Evolutionary conservation across 2,329 filamentous ascomycete species (phyloP).

Genomic region (Fusarium sp.): DNA sequence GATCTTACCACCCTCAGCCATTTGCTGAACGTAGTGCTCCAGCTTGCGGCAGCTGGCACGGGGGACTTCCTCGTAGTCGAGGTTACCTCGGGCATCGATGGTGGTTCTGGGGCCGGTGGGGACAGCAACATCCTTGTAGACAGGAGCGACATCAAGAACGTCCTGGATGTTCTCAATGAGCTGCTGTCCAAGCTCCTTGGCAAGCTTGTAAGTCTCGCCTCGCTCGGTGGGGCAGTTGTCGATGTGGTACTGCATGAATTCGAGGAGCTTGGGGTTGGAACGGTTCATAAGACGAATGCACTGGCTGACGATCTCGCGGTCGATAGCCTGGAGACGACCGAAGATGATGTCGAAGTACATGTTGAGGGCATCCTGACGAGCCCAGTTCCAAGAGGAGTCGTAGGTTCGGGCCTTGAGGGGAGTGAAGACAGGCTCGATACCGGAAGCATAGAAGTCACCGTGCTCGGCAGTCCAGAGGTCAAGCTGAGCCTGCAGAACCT

Average conservation of each 20-base stretch:
- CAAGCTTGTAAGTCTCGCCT: conserved; percentile 97
- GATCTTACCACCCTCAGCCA: conserved; percentile 98
- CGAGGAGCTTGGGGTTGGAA: conserved; percentile 92
- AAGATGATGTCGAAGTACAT: conserved; percentile 99
- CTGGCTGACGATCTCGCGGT: conserved; percentile 97
- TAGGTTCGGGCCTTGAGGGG: conserved; percentile 94
- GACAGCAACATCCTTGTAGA: conserved; percentile 94
- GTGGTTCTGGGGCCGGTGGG: conserved; percentile 93
- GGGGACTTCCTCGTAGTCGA: conserved; percentile 90
- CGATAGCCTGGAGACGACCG: conserved; percentile 89
- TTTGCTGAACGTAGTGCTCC: conserved; percentile 97
- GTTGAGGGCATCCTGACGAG: conserved; percentile 92
- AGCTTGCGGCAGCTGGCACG: conserved; percentile 93
- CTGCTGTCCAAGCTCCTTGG: conserved; percentile 91
- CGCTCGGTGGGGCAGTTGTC: conserved; percentile 97
- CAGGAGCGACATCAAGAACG: conserved; percentile 82
- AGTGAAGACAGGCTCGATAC: conserved; percentile 94
- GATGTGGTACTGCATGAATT: conserved; percentile 99
- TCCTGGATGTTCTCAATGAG: conserved; percentile 98
- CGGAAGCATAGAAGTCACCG: conserved; percentile 93
- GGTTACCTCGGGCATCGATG: conserved; percentile 91
- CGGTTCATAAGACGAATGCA: conserved; percentile 99
- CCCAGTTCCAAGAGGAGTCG: conserved; percentile 99
- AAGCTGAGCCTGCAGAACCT: conserved; percentile 89
- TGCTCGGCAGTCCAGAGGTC: conserved; percentile 97